Percentiles rank a stretch among this genome's conserved stretches.
Conservation (phyloP, 73 alveolate species). For the Breviolum minutum region DNA sequence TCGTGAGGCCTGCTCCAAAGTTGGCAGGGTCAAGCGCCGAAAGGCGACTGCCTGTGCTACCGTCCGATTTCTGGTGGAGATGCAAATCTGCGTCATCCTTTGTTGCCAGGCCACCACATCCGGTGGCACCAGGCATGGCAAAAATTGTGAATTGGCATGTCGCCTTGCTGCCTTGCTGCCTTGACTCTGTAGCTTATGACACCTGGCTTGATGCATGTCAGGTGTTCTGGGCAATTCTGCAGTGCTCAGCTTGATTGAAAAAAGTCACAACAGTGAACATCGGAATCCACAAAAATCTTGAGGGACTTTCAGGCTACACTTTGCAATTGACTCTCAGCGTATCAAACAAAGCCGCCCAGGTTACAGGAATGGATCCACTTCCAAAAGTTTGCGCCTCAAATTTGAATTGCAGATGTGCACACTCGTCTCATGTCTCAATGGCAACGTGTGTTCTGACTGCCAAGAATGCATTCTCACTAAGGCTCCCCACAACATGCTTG, state of each 20-base stretch:
- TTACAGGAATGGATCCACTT: slow-evolving; percentile 3
- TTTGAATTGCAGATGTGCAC: too few species aligned
- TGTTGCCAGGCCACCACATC: slow-evolving; percentile 8
- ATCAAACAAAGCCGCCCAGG: background rate
- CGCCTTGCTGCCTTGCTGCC: background rate
- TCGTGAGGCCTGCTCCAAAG: slow-evolving; percentile 61
- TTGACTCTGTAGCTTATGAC: background rate
- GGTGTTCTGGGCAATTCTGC: slow-evolving; percentile 16
- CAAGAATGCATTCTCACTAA: background rate
- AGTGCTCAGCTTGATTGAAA: too few species aligned
- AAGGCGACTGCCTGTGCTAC: background rate
- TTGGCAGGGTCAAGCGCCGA: slow-evolving; percentile 62
- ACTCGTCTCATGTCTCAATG: background rate
- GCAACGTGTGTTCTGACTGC: background rate
- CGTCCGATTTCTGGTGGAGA: background rate
- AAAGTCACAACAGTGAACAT: too few species aligned
- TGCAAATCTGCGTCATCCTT: background rate
- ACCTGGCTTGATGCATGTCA: background rate
- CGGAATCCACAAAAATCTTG: too few species aligned
- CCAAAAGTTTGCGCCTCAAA: background rate
- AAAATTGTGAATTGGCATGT: too few species aligned
- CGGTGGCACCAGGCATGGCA: slow-evolving; percentile 44
- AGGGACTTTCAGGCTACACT: too few species aligned
- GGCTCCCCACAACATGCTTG: background rate
- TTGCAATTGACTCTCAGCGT: too few species aligned